Percentiles rank a stretch among this genome's conserved stretches.
Conservation (phyloP, 352 stramenopile species). For the Globisporangium recalcitrans region DNA sequence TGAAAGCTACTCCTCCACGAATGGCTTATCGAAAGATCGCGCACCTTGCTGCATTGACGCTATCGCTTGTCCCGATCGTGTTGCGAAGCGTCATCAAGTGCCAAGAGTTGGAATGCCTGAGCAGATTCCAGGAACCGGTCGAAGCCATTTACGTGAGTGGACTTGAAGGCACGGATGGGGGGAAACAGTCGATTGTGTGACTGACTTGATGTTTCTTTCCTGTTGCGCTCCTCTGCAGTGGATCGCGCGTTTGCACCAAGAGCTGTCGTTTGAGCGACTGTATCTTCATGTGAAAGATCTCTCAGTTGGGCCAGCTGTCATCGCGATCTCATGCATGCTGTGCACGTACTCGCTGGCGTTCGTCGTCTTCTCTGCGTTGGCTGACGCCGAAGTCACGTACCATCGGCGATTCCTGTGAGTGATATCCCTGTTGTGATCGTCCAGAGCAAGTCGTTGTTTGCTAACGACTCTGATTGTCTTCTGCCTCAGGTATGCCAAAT, state of each 20-base stretch:
- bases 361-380: conserved; percentile 67
- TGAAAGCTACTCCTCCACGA: conserved; percentile 63
- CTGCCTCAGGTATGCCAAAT: conserved; percentile 72
- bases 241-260: conserved; percentile 29
- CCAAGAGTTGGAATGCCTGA: conserved; percentile 51
- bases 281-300: conserved; percentile 22
- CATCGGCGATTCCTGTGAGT: conserved; percentile 76
- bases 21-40: conserved; percentile 72
- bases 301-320: conserved; percentile 33
- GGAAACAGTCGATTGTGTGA: not conserved
- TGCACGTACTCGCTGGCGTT: conserved; percentile 74
- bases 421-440: not conserved
- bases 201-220: not conserved
- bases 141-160: conserved; percentile 28
- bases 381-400: conserved; percentile 82
- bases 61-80: conserved; percentile 57
- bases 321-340: conserved; percentile 65
- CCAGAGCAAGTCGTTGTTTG: not conserved
- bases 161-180: not conserved
- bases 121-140: conserved; percentile 42
- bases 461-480: conserved; percentile 3
- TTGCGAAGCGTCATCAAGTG: conserved; percentile 53
- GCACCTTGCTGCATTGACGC: conserved; percentile 40
- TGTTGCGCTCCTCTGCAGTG: conserved; percentile 16
- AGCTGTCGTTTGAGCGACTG: conserved; percentile 24